Conservation (phyloP, 352 stramenopile species). For the Phytophthora vignae region DNA sequence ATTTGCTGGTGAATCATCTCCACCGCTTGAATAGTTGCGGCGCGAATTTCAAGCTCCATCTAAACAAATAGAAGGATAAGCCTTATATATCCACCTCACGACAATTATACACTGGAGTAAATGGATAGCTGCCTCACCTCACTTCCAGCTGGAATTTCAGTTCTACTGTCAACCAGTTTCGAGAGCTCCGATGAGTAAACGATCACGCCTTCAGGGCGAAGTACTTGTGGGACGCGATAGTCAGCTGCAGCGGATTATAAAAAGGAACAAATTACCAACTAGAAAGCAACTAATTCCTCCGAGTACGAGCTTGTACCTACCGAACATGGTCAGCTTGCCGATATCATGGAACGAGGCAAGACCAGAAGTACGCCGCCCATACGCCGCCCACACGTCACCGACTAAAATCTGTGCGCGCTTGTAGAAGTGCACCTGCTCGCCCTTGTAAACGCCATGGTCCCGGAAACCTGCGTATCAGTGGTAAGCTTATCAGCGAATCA, state of each 20-base stretch:
- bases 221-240: constrained; percentile 88
- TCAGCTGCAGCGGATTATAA: constrained; percentile 55
- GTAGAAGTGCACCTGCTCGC: constrained; percentile 89
- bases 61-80: background rate
- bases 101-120: no score
- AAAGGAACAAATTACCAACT: background rate
- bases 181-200: constrained; percentile 61
- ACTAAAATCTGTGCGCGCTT: constrained; percentile 92
- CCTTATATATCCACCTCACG: no score
- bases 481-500: background rate
- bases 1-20: constrained; percentile 68
- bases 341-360: constrained; percentile 84
- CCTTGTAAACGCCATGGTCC: constrained; percentile 85
- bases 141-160: constrained; percentile 64
- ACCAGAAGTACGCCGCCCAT: constrained; percentile 57
- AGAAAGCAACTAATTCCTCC: background rate
- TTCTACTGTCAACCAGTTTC: constrained; percentile 59
- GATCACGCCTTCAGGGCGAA: constrained; percentile 77
- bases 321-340: constrained; percentile 90
- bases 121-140: constrained; percentile 47
- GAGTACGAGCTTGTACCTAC: constrained; percentile 27
- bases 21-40: constrained; percentile 85
- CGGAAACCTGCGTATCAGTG: constrained; percentile 58
- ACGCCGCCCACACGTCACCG: constrained; percentile 89
- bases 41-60: constrained; percentile 31